These are phyloP conservation scores for Alternaria sp. DNA, from an alignment of 2,329 filamentous ascomycete genomes.

Conservation along the genomic window DNA sequence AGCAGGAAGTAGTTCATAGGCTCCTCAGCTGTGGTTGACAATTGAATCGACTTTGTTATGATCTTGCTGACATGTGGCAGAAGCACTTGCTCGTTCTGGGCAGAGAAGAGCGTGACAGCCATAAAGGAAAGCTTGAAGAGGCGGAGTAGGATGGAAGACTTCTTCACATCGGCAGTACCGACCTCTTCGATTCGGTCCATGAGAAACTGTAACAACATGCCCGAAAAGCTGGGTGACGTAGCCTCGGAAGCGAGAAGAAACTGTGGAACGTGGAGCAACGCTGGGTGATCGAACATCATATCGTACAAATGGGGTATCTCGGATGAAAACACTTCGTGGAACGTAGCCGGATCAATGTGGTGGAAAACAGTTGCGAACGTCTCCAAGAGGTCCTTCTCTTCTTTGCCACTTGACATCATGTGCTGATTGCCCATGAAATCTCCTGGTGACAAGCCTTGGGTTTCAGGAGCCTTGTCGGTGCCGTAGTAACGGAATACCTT, in stretches of 20 bases:
- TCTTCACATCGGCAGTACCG: constrained; percentile 88
- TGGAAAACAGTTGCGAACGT: constrained; percentile 99
- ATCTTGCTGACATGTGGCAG: constrained; percentile 97
- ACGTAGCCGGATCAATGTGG: constrained; percentile 96
- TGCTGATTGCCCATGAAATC: constrained; percentile 96
- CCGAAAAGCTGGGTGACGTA: constrained; percentile 95
- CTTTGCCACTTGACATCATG: constrained; percentile 91
- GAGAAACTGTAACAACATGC: constrained; percentile 95
- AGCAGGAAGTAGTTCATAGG: constrained; percentile 99
- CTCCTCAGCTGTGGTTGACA: constrained; percentile 94
- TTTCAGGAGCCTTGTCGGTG: constrained; percentile 81
- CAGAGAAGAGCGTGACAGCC: constrained; percentile 95
- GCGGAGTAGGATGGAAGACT: constrained; percentile 88
- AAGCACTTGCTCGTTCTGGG: constrained; percentile 94
- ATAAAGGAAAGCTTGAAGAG: constrained; percentile 99
- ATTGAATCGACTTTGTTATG: constrained; percentile 94
- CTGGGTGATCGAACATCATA: constrained; percentile 97
- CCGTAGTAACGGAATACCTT: constrained; percentile 98
- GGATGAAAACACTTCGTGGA: constrained; percentile 97
- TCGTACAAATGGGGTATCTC: constrained; percentile 97
- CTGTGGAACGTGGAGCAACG: constrained; percentile 92
- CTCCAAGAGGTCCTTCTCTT: constrained; percentile 97
- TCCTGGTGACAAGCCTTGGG: constrained; percentile 79
- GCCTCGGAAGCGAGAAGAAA: constrained; percentile 99
- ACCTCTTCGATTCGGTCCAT: constrained; percentile 98